Base-by-base conservation (phyloP, 1,284 basidiomycete genomes). In the Entoloma clypeatum region DNA sequence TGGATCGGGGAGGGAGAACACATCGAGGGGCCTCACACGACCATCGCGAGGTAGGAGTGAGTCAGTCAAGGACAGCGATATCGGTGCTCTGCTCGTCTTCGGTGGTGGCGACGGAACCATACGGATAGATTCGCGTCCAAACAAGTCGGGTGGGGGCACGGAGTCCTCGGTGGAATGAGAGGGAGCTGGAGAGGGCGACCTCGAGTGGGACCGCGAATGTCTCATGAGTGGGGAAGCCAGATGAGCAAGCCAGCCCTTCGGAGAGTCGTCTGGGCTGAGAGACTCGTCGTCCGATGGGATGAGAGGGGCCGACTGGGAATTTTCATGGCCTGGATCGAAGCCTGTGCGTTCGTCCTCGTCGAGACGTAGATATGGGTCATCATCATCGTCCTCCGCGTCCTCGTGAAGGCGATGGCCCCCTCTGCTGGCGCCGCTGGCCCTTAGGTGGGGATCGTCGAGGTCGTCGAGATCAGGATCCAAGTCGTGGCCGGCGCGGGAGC, bases 31-130 rank as follows among this genome's bases (percentile, higher is more conserved):
- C 38, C 80, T 71, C 28, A 72, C 61, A 36, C 67, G 65, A 21
- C 81, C 82, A 45, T 85, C 82, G 70, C 83, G 67, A 17, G 84
- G 86, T 5, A 89, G 68, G 2, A 89, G 64, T 1, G 85, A 86
- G 53, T 86, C 77, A 4, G 82, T 86, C 16, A 87, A 60, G 14
- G 79, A 80, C 43, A 81, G 63, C n/a, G 79, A 74, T 28, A 71
- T 65, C 17, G 70, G 65, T 33, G 64, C 61, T 41, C 58, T 58
- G 46, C 54, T 55, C 16, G 62, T 67, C 11, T 67, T 61, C 21
- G 69, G 63, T 4, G 68, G 67, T 28, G 66, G 66, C 3, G 62
- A 59, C 23, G 57, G 61, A 13, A 45, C 36, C 7, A 58, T 41
- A 48, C 45, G 39, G 58, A 59, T 39, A 35, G 54, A 29, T 47